These are phyloP conservation scores for Candida quercuum DNA, from an alignment of 805 yeast species.

Conservation along the genomic window DNA sequence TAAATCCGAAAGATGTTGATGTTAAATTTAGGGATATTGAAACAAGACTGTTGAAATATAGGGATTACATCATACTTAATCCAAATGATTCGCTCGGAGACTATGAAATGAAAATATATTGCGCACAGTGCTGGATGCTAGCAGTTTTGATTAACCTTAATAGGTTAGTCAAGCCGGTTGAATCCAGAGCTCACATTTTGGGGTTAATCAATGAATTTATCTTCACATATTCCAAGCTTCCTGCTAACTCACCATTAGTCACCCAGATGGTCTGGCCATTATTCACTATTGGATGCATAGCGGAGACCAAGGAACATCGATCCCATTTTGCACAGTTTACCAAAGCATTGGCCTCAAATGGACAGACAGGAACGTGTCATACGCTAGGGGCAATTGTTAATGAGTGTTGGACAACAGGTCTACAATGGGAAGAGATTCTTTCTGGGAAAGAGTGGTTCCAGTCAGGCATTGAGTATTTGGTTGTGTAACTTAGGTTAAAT, in stretches of 20 bases:
- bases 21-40: constrained; percentile 30
- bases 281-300: constrained; percentile 43
- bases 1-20: constrained; percentile 10
- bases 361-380: constrained; percentile 49
- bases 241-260: constrained; percentile 39
- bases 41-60: constrained; percentile 33
- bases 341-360: constrained; percentile 39
- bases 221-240: constrained; percentile 39
- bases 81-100: constrained; percentile 19
- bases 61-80: constrained; percentile 38
- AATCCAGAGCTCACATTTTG: constrained; percentile 23
- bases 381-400: constrained; percentile 38
- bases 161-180: constrained; percentile 27
- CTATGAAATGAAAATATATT: constrained; percentile 37
- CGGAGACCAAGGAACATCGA: constrained; percentile 30
- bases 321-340: constrained; percentile 27
- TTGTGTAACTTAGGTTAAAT: too few relatives aligned
- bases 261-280: constrained; percentile 66
- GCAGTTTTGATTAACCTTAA: constrained; percentile 30
- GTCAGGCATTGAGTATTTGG: constrained; percentile 45
- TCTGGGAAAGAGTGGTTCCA: constrained; percentile 40
- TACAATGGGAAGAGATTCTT: constrained; percentile 38
- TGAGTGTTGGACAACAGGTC: constrained; percentile 41
- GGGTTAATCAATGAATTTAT: constrained; percentile 41
- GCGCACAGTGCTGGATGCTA: constrained; percentile 55